Evolutionary conservation across 2,329 filamentous ascomycete species (phyloP), one percentile per base, ranked within the genome.

Genomic region (Sarocladium kiliense): DNA sequence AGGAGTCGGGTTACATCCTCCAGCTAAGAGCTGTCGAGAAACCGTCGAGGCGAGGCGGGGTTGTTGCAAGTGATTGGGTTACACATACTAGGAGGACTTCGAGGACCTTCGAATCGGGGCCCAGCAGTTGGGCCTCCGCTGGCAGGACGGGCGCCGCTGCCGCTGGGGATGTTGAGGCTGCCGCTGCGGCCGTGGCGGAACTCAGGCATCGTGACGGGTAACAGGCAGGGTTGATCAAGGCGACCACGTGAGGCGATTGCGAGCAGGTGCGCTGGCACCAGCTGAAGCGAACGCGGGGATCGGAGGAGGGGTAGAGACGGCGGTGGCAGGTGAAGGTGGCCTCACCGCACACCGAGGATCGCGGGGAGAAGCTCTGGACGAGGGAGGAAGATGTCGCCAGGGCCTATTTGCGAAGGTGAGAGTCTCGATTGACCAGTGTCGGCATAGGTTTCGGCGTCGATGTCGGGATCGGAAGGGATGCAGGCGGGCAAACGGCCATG

Each of bases 71-170:
- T 37, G 19, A 34, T 19, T 26, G 47, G 36, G 50, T 53, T 53
- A 55, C n/a, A 79, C 78, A 68, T 75, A 82, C 81, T 85, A 26
- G 83, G 82, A 60, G 83, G 83, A 69, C 82, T 86, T 63, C 82
- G 73, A 47, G 83, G 80, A 59, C 80, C 81, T 56, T 84, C 81
- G 64, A 84, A 83, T 62, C 80, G 68, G 61, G 67, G 64, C 58
- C 65, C 61, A 45, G 64, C 62, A 55, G 71, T 63, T 55, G 62
- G 55, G 55, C 57, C 61, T 58, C 61, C 58, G 55, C 50, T 42
- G 58, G 64, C 63, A 51, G 54, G 54, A 34, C 49, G 66, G 26
- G 62, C 60, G 56, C n/a, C n/a, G n/a, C 62, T 65, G 64, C 59
- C 65, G 63, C 60, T 66, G 58, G 74, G 71, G 57, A 80, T 78